Evolutionary conservation across 2,329 filamentous ascomycete genomes (phyloP), one percentile per base, ranked within the genome.

Genomic region (Tolypocladium paradoxum): DNA sequence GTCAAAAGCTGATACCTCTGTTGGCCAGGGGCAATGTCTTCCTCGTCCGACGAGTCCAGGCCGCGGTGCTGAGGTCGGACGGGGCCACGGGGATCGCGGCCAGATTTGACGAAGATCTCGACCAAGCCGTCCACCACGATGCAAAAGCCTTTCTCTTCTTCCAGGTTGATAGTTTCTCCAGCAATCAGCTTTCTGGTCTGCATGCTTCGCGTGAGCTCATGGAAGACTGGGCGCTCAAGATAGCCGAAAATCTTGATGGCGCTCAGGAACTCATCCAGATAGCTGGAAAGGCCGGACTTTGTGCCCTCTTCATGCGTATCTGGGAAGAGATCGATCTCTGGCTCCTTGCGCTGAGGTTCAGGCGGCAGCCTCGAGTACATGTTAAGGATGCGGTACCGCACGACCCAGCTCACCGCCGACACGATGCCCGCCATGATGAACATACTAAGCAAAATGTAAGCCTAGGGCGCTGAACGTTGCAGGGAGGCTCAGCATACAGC

Each of bases 161-260:
- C 93, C 34, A 99, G 75, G 59, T 96, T 84, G 61, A 99, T 76
- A 0, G 93, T 99, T 70, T 99, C 93, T 33, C 93, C 93, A 6
- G 93, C 92, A 63, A 97, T 95, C 49, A 99, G 77, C 70, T 96
- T 96, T 61, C 90, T 80, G 22, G 95, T 99, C 73, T 99, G 93
- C 93, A 99, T 99, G 55, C 91, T 96, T 55, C 93, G 79, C 0
- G 93, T 99, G 61, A 99, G 80, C 70, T 99, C 93, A 65, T 99
- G 95, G 64, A 99, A 99, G 43, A 99, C 93, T 0, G 93, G 90
- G 29, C 93, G 83, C 68, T 99, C 93, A 45, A 99, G 76, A 65
- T 97, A 99, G 9, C 93, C 93, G 71, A 99, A 99, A 54, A 99
- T 93, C 70, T 97, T 99, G 74, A 99, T 99, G 33, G 95, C 93